Evolutionary conservation across 805 yeast genomes (phyloP), one percentile per base, ranked within the genome.

Genomic region (Metschnikowia anglica): DNA sequence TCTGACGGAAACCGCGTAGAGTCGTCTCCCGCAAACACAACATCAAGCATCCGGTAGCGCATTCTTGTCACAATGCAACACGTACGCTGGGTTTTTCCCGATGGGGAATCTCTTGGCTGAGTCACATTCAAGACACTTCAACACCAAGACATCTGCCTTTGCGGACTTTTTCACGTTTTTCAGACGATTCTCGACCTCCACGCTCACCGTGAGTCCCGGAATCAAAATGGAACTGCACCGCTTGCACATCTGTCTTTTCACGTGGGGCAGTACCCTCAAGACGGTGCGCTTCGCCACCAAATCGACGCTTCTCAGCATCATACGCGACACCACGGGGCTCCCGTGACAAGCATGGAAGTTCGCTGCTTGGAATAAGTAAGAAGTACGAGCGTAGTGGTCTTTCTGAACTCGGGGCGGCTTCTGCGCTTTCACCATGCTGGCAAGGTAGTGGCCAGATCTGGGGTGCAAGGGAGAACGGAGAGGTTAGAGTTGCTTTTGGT

Each of bases 211-310:
- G 13, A 67, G 38, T 0, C 81, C 83, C 0, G 83, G 79, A 1
- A 78, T 54, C 47, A 76, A 63, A 8, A 75, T 46, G 7, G 79
- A 59, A 34, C 74, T 63, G 60, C 96, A 88, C 27, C 63, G 65
- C 53, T 86, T 87, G 62, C 96, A 88, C 12, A 82, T 56, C 0
- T 75, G 70, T 51, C 95, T 69, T 60, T 88, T 88, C 9, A 88
- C 49, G 26, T 64, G 62, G 0, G 90, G 89, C 29, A 84, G 74
- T 21, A 84, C 58, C 47, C 83, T 76, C 16, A 82, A 58, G 13
- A 85, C 90, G 2, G 81, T 76, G 54, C 82, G 84, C 56, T 83
- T 82, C 7, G 87, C 75, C 7, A 86, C 83, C 7, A 77, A 53
- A 41, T 76, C 81, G 62, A 84, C 63, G 28, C 76, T 77, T 37